Evolutionary conservation across 2,329 filamentous ascomycete species (phyloP).

Genomic region (Zalaria sp.): DNA sequence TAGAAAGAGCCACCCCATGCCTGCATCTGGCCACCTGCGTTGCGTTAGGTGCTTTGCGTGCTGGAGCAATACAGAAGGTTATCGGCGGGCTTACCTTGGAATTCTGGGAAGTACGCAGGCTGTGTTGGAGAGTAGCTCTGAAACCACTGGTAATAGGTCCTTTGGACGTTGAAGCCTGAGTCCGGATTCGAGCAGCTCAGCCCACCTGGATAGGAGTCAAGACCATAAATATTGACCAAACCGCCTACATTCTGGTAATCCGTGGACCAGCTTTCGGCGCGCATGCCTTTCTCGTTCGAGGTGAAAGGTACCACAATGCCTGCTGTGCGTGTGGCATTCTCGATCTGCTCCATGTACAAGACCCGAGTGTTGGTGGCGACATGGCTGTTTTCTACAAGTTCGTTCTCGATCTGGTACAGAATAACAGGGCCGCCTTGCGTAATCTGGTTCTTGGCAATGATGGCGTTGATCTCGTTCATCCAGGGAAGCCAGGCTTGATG

Average conservation of each 20-base stretch:
- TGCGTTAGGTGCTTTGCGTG: neutral
- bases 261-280: slow-evolving; percentile 43
- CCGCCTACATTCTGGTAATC: slow-evolving; percentile 45
- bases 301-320: slow-evolving; percentile 46
- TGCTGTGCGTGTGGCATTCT: slow-evolving; percentile 38
- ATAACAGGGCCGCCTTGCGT: slow-evolving; percentile 44
- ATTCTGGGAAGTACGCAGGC: slow-evolving; percentile 44
- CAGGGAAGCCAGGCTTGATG: slow-evolving; percentile 18
- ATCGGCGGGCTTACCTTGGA: slow-evolving; percentile 26
- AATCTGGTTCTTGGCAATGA: slow-evolving; percentile 40
- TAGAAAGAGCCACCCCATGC: slow-evolving; percentile 41
- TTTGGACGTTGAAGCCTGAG: slow-evolving; percentile 36
- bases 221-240: slow-evolving; percentile 30
- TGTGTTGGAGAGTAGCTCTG: slow-evolving; percentile 25
- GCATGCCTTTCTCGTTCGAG: slow-evolving; percentile 47
- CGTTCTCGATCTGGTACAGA: slow-evolving; percentile 46
- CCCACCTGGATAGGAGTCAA: slow-evolving; percentile 40
- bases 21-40: slow-evolving; percentile 38
- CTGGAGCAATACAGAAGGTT: neutral
- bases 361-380: slow-evolving; percentile 27
- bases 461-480: slow-evolving; percentile 28
- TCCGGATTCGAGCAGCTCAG: slow-evolving; percentile 49
- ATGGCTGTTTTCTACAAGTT: slow-evolving; percentile 26
- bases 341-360: slow-evolving; percentile 42
- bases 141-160: slow-evolving; percentile 32